Base-by-base conservation (phyloP, 2,329 filamentous ascomycete species). In the Chrysoporthe cubensis region DNA sequence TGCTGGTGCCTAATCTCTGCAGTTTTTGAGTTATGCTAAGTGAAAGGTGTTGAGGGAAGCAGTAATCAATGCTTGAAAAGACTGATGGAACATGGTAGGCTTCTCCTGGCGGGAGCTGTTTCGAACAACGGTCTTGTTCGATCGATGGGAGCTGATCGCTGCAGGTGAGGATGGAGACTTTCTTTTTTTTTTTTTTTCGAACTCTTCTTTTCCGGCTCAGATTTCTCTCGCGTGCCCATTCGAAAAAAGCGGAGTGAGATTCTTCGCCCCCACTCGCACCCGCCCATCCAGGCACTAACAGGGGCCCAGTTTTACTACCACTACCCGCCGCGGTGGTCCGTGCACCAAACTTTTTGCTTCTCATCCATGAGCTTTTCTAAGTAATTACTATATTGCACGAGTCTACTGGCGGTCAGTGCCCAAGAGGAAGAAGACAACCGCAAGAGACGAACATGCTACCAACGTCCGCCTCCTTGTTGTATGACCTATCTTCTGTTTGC, bases 51-150 rank as follows among this genome's bases (percentile, higher is more conserved):
- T 61, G 50, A 62, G 63, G 42, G 50, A 50, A 2, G 46, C 21
- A 48, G 62, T 42, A 34, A 21, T 14, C 44, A 57, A 46, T 66
- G 40, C n/a, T 58, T 44, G 21, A 43, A 46, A 48, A n/a, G 11
- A 43, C 63, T 61, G 66, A 32, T 61, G 16, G 54, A 46, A 64
- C 68, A 70, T 70, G 44, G 56, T 70, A 68, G 46, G n/a, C 32
- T 26, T 64, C 44, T 62, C 54, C 34, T 48, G 46, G 37, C 37
- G 43, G 56, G 14, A 58, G 48, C n/a, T 60, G 60, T 34, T 0
- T 44, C 42, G 50, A 48, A 67, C 54, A 54, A 50, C 62, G 61
- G 59, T 37, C 57, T 52, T 70, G 66, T 48, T 2, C 6, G 57
- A n/a, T 32, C 43, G 44, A 50, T 42, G 34, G 32, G 18, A 50